These are phyloP conservation scores for Cladosporium sp. DNA, from an alignment of 2,329 filamentous ascomycete species.

Conservation along the genomic window DNA sequence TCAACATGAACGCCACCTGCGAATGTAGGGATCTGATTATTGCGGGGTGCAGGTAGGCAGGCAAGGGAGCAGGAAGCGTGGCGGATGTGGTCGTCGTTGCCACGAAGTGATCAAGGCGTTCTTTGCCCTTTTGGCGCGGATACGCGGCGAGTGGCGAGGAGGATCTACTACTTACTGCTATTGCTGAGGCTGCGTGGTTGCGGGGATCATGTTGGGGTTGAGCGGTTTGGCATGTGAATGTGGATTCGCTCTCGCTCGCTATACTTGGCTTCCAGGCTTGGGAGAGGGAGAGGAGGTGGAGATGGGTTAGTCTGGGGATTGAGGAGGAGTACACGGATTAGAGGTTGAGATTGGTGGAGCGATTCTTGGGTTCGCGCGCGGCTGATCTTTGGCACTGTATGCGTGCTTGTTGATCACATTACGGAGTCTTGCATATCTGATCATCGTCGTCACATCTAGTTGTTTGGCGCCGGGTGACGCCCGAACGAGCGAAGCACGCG, in stretches of 20 bases:
- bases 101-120: too few species aligned
- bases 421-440: neutral
- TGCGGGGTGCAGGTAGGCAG: neutral
- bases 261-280: too few species aligned
- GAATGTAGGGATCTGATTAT: neutral
- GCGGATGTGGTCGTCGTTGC: too few species aligned
- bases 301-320: too few species aligned
- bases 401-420: neutral
- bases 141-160: too few species aligned
- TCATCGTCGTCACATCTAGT: neutral
- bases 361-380: neutral
- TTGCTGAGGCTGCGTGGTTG: too few species aligned
- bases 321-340: neutral
- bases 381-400: neutral
- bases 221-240: too few species aligned
- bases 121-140: too few species aligned
- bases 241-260: too few species aligned
- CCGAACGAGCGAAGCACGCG: neutral
- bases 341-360: neutral
- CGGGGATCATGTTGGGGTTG: too few species aligned
- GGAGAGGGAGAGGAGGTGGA: too few species aligned
- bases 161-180: too few species aligned
- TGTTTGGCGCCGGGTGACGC: neutral
- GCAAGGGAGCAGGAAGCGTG: neutral
- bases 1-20: slow-evolving; percentile 11